Evolutionary conservation across 2,329 filamentous ascomycete genomes (phyloP), one percentile per base, ranked within the genome.

Genomic region (Fusarium compactum): DNA sequence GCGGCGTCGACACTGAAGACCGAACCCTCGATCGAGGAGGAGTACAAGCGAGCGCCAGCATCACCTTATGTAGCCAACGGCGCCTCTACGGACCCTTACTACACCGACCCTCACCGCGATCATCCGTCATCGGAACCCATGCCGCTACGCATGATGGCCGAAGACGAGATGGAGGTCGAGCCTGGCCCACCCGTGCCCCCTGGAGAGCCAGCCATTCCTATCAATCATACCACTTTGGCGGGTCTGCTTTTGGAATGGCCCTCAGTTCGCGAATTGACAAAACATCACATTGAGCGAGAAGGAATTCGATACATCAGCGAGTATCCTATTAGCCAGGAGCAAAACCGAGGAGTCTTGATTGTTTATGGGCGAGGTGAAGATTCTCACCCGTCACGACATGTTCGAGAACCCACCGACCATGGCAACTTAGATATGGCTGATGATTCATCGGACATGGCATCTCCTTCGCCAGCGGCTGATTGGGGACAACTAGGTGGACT

Each of bases 201-300:
- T 2, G 89, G 89, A 48, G 86, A 90, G 70, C 87, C 92, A 16
- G 88, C 91, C 3, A 92, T 97, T 59, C 92, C 94, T 1, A 88
- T 90, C 29, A 93, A 97, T 71, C 95, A 98, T 76, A 97, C 93
- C 0, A 98, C 95, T 1, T 89, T 94, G n/a, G 94, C 94, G 2
- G 93, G 96, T 53, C 88, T 94, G 67, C 83, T 98, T 20, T 82
- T 98, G 29, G 85, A 87, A 48, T 94, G 92, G 90, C 87, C 87
- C 1, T 86, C 90, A 0, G 93, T 96, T 58, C 81, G 85, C 76
- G 81, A 85, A 67, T 77, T 98, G 76, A 89, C 93, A 34, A 84
- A 76, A 65, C 80, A 79, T 51, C 82, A 83, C 27, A 78, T 89
- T 58, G 79, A 83, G 24, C 77, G 77, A 4, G 82, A 86, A 55